phyloP scores from a whole-genome alignment of 352 stramenopile genomes.

The Phytophthora melonis region DNA sequence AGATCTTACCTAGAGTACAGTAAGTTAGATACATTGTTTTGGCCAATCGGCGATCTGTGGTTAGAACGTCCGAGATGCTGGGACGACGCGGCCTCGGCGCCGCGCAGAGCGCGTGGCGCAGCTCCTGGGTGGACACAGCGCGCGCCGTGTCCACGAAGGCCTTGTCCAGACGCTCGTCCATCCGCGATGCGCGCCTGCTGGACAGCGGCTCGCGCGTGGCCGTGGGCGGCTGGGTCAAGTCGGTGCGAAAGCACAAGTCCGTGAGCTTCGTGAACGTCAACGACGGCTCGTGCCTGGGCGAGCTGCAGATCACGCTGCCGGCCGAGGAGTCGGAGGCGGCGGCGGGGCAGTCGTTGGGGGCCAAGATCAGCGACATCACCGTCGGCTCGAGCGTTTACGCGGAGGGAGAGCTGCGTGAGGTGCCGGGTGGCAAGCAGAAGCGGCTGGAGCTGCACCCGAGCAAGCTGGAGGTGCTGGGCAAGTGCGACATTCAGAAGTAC shows the following conservation, averaged over 20 bases:
- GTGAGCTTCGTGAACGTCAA: constrained; percentile 98
- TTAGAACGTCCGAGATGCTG: constrained; percentile 30
- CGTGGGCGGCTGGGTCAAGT: constrained; percentile 95
- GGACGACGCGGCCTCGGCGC: constrained; percentile 16
- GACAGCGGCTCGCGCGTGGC: constrained; percentile 53
- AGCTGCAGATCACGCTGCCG: constrained; percentile 93
- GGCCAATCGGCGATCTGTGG: constrained; percentile 20
- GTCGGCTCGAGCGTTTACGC: constrained; percentile 95
- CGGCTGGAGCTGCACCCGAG: constrained; percentile 93
- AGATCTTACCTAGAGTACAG: too few relatives aligned
- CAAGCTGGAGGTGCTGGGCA: constrained; percentile 89
- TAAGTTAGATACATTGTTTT: constrained; percentile 7
- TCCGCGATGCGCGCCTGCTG: constrained; percentile 53
- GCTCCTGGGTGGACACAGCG: constrained; percentile 15
- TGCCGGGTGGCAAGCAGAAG: constrained; percentile 89
- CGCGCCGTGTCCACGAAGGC: constrained; percentile 31
- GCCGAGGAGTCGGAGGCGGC: constrained; percentile 53
- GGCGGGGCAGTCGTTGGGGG: constrained; percentile 23
- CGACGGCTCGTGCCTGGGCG: constrained; percentile 93
- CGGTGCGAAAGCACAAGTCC: constrained; percentile 97
- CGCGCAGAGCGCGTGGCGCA: constrained; percentile 19
- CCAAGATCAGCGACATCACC: constrained; percentile 89
- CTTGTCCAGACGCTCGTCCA: constrained; percentile 44
- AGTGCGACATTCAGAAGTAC: constrained; percentile 94
- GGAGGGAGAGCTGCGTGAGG: constrained; percentile 90